These are phyloP conservation scores for Hyphodiscus sp. DNA, from an alignment of 2,329 filamentous ascomycete genomes.

Conservation along the genomic window DNA sequence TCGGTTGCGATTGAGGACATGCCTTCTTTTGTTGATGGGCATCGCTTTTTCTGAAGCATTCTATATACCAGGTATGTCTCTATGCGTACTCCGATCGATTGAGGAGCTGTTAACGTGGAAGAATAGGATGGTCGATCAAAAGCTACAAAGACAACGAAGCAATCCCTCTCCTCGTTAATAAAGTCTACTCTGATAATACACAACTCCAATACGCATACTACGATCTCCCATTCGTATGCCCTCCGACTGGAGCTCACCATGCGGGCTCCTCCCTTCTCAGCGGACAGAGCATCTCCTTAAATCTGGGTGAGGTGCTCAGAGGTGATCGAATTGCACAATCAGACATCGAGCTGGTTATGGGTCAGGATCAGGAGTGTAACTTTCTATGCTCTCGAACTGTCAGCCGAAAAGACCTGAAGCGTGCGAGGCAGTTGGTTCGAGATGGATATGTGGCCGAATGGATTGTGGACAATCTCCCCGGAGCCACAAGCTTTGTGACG, in stretches of 20 bases:
- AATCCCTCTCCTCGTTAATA: conserved; percentile 84
- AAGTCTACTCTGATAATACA: conserved; percentile 83
- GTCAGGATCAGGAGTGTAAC: conserved; percentile 64
- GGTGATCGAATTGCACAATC: conserved; percentile 81
- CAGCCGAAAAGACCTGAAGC: conserved; percentile 55
- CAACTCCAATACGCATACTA: conserved; percentile 90
- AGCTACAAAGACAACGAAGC: conserved; percentile 70
- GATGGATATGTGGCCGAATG: conserved; percentile 84
- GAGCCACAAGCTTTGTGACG: conserved; percentile 81
- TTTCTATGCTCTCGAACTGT: conserved; percentile 67
- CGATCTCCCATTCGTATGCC: conserved; percentile 81
- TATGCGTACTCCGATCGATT: not conserved
- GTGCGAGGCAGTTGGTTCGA: conserved; percentile 64
- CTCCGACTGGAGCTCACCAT: conserved; percentile 61
- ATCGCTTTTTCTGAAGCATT: conserved; percentile 57
- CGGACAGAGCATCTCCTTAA: conserved; percentile 72
- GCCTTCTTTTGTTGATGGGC: conserved; percentile 41
- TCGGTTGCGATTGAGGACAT: conserved; percentile 33
- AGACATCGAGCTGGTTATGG: conserved; percentile 76
- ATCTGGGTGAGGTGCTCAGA: conserved; percentile 79
- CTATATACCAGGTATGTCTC: conserved; percentile 71
- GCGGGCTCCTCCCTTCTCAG: conserved; percentile 63
- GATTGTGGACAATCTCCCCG: conserved; percentile 89
- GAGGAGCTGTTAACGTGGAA: conserved; percentile 1
- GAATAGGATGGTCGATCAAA: conserved; percentile 71